A percentile compares a stretch with the other conserved stretches of the same genome.
Conservation (phyloP, 2,329 filamentous ascomycete species). For the Penicillium hordei region DNA sequence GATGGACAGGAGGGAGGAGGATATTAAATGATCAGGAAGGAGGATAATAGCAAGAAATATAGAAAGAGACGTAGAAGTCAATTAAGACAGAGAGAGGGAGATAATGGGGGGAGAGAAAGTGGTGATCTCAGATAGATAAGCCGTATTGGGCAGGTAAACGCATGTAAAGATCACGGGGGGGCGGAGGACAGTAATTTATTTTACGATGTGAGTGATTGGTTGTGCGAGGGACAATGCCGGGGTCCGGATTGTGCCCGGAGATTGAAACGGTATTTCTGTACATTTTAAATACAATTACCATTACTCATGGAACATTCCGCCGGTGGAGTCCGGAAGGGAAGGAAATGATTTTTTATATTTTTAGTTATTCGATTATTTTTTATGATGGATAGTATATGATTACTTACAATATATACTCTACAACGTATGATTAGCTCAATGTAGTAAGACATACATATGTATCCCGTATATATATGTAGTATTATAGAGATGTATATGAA, state of each 20-base stretch:
- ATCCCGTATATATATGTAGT: background rate
- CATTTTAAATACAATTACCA: background rate
- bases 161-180: background rate
- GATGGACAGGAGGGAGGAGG: background rate
- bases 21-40: constrained; percentile 5
- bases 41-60: constrained; percentile 7
- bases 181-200: constrained; percentile 7
- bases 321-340: constrained; percentile 21
- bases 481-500: background rate
- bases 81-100: constrained; percentile 8
- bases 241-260: constrained; percentile 7
- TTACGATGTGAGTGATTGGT: constrained; percentile 11
- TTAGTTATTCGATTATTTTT: background rate
- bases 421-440: background rate
- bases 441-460: background rate
- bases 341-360: background rate
- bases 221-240: constrained; percentile 14
- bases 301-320: constrained; percentile 27
- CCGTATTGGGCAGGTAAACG: constrained; percentile 28
- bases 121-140: constrained; percentile 23
- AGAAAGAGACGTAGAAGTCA: constrained; percentile 9
- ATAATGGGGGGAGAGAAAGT: constrained; percentile 14
- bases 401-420: background rate
- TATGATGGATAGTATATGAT: background rate
- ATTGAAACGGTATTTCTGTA: constrained; percentile 1